phyloP scores from a whole-genome alignment of 345 rosid species.

The Balakata baccata region DNA sequence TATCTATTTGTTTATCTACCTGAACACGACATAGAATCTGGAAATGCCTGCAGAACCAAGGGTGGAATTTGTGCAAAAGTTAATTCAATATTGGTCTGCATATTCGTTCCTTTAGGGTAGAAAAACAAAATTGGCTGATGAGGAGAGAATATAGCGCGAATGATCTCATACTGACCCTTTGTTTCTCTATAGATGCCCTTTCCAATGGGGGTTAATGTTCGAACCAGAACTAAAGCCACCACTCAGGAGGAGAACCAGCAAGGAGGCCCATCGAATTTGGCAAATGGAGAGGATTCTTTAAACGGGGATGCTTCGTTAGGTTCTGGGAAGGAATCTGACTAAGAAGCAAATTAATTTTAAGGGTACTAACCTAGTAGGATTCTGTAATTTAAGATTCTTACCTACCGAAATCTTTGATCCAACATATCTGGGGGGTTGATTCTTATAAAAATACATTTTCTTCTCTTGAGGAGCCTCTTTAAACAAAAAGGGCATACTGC shows the following conservation, averaged over 20 bases:
- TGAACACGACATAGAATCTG: not conserved
- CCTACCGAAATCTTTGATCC: conserved; percentile 15
- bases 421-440: conserved; percentile 8
- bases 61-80: not conserved
- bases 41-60: not conserved
- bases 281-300: conserved; percentile 32
- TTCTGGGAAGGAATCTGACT: conserved; percentile 40
- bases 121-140: not conserved
- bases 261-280: conserved; percentile 21
- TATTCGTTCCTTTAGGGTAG: too few relatives aligned
- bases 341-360: conserved; percentile 20
- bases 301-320: conserved; percentile 35
- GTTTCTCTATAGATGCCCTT: conserved; percentile 49
- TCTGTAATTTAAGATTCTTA: conserved; percentile 1
- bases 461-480: conserved; percentile 12
- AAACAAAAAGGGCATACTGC: conserved; percentile 7
- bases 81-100: not conserved
- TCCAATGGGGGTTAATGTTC: conserved; percentile 53
- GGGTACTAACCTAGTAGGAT: conserved; percentile 31
- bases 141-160: not conserved
- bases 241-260: conserved; percentile 32
- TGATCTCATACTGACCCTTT: conserved; percentile 5
- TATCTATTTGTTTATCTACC: not conserved
- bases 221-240: conserved; percentile 36
- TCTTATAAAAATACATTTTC: not conserved